Percentiles rank a stretch among this genome's conserved stretches.
Evolutionary conservation across 768 basidiomycete species (phyloP).

Genomic region (Clitopilus passeckerianus): DNA sequence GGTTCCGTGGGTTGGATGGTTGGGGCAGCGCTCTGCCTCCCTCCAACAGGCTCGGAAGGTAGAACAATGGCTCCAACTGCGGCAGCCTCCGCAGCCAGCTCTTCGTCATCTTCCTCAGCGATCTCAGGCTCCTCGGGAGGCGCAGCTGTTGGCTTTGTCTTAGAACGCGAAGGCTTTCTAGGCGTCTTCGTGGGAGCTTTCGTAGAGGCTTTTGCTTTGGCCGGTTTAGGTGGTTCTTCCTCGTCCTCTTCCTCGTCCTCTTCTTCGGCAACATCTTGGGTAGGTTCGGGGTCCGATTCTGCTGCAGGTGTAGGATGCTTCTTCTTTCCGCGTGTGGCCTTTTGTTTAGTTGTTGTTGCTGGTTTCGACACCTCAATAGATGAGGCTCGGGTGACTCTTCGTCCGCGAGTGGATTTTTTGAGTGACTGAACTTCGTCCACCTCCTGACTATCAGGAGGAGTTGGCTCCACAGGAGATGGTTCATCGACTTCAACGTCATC

Average conservation of each 20-base stretch:
- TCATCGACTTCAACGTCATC: background rate
- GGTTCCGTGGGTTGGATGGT: background rate
- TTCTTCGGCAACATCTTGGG: slow-evolving; percentile 7
- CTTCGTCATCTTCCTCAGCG: slow-evolving; percentile 2
- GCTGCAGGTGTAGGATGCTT: slow-evolving; percentile 4
- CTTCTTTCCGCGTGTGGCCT: slow-evolving; percentile 6
- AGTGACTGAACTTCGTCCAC: slow-evolving; percentile 4
- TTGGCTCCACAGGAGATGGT: background rate
- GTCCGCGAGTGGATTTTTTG: slow-evolving; percentile 11
- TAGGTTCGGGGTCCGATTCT: slow-evolving; percentile 1
- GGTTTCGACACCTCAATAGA: background rate
- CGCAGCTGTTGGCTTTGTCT: slow-evolving; percentile 3
- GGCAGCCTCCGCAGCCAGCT: background rate
- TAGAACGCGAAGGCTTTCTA: slow-evolving; percentile 4
- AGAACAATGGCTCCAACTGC: background rate
- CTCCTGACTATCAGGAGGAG: slow-evolving; percentile 1
- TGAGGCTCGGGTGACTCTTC: background rate
- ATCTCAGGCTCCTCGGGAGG: background rate
- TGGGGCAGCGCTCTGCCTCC: background rate
- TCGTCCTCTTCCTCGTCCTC: slow-evolving; percentile 5
- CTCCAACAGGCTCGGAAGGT: background rate
- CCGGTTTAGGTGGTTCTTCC: slow-evolving; percentile 7
- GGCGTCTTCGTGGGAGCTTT: background rate
- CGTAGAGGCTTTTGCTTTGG: background rate
- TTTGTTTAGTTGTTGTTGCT: background rate